These are phyloP conservation scores for Clausena lansium DNA, from an alignment of 345 rosid genomes.

Conservation along the genomic window DNA sequence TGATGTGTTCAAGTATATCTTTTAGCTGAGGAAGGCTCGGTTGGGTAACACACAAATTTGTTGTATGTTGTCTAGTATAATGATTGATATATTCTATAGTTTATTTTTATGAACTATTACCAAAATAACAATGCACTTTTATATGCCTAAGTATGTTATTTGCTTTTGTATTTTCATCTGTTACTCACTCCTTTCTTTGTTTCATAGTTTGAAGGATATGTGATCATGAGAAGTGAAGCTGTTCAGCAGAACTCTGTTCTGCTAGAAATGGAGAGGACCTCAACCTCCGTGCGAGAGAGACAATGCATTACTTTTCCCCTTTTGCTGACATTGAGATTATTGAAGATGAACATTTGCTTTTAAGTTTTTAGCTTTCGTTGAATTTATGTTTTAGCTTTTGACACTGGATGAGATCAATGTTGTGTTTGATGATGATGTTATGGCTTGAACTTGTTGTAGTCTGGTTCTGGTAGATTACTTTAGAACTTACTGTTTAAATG, in stretches of 20 bases:
- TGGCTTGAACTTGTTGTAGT: conserved; percentile 28
- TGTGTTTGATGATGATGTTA: conserved; percentile 32
- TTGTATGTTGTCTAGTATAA: not conserved
- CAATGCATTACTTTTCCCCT: conserved; percentile 17
- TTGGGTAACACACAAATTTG: not conserved
- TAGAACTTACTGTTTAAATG: conserved; percentile 28
- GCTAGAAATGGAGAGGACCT: conserved; percentile 17
- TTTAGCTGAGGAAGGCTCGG: not conserved
- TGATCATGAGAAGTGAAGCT: conserved; percentile 17
- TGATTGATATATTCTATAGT: not conserved
- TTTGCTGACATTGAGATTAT: conserved; percentile 8
- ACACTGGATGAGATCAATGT: conserved; percentile 31
- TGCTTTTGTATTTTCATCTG: not conserved
- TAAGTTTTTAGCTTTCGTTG: conserved; percentile 19
- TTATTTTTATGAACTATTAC: not conserved
- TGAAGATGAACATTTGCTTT: conserved; percentile 25
- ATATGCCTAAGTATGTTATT: not conserved
- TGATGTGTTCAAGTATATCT: not conserved
- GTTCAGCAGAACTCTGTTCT: conserved; percentile 17
- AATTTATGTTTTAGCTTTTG: conserved; percentile 33
- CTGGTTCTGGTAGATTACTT: conserved; percentile 32
- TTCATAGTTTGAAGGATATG: conserved; percentile 17
- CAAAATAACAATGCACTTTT: not conserved
- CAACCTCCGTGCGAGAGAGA: conserved; percentile 8
- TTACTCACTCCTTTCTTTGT: conserved; percentile 7